These are phyloP conservation scores for Coelastrella sp. DNA, from an alignment of 139 green algal genomes.

Conservation along the genomic window DNA sequence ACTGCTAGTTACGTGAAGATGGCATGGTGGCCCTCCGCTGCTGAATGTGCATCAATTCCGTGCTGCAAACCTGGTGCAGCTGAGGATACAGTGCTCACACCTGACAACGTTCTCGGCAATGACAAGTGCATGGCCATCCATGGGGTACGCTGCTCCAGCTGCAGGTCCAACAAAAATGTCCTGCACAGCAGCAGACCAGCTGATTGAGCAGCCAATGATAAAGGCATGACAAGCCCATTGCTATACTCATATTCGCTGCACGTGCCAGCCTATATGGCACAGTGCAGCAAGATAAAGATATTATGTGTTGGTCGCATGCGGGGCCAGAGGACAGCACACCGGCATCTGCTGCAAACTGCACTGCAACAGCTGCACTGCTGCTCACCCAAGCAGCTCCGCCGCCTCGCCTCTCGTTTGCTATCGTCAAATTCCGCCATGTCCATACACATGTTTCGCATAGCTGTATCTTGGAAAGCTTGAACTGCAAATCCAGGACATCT, in stretches of 20 bases:
- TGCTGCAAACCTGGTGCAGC: not conserved
- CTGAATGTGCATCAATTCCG: too few relatives aligned
- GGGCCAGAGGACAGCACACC: too few relatives aligned
- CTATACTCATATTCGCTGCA: too few relatives aligned
- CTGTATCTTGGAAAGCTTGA: not conserved
- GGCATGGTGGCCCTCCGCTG: not conserved
- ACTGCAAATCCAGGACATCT: constrained; percentile 8
- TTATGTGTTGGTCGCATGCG: too few relatives aligned
- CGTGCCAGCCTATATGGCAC: too few relatives aligned
- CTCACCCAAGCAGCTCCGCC: not conserved
- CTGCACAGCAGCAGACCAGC: not conserved
- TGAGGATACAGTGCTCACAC: not conserved
- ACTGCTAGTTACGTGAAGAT: not conserved
- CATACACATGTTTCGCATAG: not conserved
- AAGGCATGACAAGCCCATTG: too few relatives aligned
- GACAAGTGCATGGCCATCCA: not conserved
- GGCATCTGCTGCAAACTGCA: not conserved
- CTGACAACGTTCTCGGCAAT: not conserved
- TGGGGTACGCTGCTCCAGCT: not conserved
- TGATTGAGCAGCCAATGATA: too few relatives aligned
- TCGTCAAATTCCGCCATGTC: not conserved
- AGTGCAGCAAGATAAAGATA: too few relatives aligned
- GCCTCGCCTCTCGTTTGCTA: constrained; percentile 9
- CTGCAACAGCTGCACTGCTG: not conserved
- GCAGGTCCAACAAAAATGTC: not conserved